Percentiles rank a stretch among this genome's conserved stretches.
Conservation (phyloP, 2,329 filamentous ascomycete genomes). For the Periconia sp. region DNA sequence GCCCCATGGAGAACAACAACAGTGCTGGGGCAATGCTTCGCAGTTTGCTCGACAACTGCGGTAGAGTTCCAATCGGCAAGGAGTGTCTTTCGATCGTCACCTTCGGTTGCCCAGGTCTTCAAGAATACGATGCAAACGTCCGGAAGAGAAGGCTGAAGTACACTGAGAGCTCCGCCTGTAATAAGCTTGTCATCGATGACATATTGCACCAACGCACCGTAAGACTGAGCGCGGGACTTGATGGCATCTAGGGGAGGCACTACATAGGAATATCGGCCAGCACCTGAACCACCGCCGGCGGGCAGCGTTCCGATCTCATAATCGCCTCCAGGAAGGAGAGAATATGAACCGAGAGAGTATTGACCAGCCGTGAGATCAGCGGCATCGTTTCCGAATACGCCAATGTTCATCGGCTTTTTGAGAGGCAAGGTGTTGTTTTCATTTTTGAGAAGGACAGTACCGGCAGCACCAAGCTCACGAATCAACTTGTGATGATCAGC, state of each 20-base stretch:
- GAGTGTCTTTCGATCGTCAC: slow-evolving; percentile 43
- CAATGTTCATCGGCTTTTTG: slow-evolving; percentile 50
- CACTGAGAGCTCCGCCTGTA: slow-evolving; percentile 23
- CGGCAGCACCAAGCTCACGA: slow-evolving; percentile 44
- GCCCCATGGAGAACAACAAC: slow-evolving; percentile 51
- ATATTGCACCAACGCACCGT: slow-evolving; percentile 49
- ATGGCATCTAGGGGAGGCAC: slow-evolving; percentile 47
- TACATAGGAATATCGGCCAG: slow-evolving; percentile 42
- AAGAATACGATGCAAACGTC: slow-evolving; percentile 59
- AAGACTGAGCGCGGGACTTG: slow-evolving; percentile 24
- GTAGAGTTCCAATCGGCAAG: slow-evolving; percentile 46
- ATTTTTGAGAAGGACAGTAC: slow-evolving; percentile 53
- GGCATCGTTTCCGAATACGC: slow-evolving; percentile 53
- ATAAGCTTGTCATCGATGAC: slow-evolving; percentile 44
- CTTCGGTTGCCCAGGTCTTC: slow-evolving; percentile 55
- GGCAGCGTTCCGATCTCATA: slow-evolving; percentile 48
- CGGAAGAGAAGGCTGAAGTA: slow-evolving; percentile 35
- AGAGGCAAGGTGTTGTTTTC: slow-evolving; percentile 52
- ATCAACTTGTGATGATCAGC: slow-evolving; percentile 39
- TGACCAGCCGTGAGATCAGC: slow-evolving; percentile 53
- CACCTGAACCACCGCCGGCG: slow-evolving; percentile 46
- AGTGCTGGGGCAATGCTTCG: slow-evolving; percentile 51
- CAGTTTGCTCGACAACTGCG: slow-evolving; percentile 44
- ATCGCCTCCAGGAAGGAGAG: slow-evolving; percentile 12
- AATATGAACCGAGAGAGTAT: slow-evolving; percentile 10